Conservation (phyloP, 2,329 filamentous ascomycete genomes). For the Arthroderma sp. region DNA sequence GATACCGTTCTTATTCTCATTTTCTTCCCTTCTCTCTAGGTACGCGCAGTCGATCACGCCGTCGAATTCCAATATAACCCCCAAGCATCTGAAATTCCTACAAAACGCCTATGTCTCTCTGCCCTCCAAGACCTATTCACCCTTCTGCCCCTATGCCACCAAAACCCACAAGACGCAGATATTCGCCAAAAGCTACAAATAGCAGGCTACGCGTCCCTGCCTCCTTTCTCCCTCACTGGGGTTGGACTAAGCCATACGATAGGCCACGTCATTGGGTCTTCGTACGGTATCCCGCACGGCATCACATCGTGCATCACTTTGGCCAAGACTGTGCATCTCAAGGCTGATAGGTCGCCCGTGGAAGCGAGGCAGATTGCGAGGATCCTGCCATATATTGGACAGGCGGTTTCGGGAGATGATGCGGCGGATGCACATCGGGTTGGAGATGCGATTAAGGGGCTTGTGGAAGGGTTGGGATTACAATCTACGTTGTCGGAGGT, state of each 20-base stretch:
- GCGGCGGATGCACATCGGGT: constrained; percentile 7
- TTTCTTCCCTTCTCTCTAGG: constrained; percentile 1
- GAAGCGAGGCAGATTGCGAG: constrained; percentile 13
- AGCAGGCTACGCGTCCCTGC: constrained; percentile 8
- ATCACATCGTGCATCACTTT: constrained; percentile 11
- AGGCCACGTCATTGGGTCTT: constrained; percentile 10
- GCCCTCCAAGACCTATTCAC: constrained; percentile 7
- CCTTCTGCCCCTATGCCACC: constrained; percentile 6
- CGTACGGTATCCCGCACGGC: constrained; percentile 10
- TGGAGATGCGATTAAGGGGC: constrained; percentile 4
- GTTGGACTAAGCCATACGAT: constrained; percentile 10
- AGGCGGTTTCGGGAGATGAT: constrained; percentile 11
- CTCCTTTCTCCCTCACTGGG: constrained; percentile 6
- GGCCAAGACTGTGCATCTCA: constrained; percentile 8
- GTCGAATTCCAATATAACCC: constrained; percentile 10
- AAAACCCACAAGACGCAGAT: constrained; percentile 8
- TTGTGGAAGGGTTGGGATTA: constrained; percentile 5
- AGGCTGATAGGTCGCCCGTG: constrained; percentile 5
- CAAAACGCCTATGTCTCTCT: constrained; percentile 6
- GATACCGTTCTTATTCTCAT: background rate
- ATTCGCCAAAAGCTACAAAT: constrained; percentile 8
- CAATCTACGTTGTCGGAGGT: constrained; percentile 7
- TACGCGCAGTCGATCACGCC: constrained; percentile 11
- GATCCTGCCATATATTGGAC: constrained; percentile 15
- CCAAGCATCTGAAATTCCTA: constrained; percentile 8